Base-by-base conservation (phyloP, 139 green algal species). In the Microglena sp. region DNA sequence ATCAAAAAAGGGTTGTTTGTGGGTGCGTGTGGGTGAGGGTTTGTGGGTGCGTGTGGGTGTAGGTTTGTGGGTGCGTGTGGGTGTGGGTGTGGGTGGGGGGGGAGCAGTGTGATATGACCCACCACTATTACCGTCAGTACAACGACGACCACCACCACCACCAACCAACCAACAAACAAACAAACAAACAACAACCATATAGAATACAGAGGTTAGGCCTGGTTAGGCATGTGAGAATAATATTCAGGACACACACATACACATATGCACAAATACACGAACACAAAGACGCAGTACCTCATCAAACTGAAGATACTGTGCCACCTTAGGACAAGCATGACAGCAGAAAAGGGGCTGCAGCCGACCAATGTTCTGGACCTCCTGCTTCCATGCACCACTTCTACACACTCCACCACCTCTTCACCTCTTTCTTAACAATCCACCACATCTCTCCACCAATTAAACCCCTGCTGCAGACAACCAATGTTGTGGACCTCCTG, bases 191-290 rank as follows among this genome's bases (percentile, higher is more conserved):
- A n/a, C n/a, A n/a, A n/a, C n/a, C n/a, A n/a, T n/a, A 24, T 11
- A 24, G 40, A 24, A 24, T 11, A 18, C 18, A 18, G 40, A 24
- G 11, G 40, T 18, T 11, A 50, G 40, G 40, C 40, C 11, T 24
- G 40, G 40, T 50, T 50, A 50, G 40, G 40, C 40, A 50, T 24
- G 40, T 11, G 40, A 50, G 15, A 18, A 18, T 50, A 28, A 71
- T 77, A 32, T n/a, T 18, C 50, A 22, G 50, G 21, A 31, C 50
- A 59, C 50, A 18, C 50, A 59, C 50, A 59, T n/a, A 31, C 50
- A 59, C 50, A 59, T 27, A 50, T 50, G 40, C 50, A 59, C 50
- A 59, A 15, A 31, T n/a, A 59, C 50, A 59, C 22, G 15, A 18
- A 59, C 50, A 59, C 50, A 31, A 18, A 59, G 6, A 59, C 50